Percentiles rank a stretch among this genome's conserved stretches.
phyloP scores from a whole-genome alignment of 805 yeast genomes.

The Lipomyces kockii region DNA sequence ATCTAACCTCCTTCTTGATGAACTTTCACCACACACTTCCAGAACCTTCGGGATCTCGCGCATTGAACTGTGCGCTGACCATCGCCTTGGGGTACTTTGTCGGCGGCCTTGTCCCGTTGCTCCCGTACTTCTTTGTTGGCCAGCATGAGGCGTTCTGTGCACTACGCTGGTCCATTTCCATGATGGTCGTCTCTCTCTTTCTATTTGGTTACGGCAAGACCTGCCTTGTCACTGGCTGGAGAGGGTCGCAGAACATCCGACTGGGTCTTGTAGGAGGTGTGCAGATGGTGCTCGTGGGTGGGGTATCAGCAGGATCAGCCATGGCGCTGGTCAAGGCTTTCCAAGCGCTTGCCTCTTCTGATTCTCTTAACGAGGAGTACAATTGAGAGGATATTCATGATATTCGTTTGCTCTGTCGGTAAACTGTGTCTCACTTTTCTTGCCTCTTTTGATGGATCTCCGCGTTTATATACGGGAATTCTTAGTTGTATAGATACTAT shows the following conservation, averaged over 20 bases:
- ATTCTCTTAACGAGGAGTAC: neutral
- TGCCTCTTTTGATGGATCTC: too few relatives aligned
- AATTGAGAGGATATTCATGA: too few relatives aligned
- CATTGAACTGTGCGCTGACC: conserved; percentile 73
- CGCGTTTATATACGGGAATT: too few relatives aligned
- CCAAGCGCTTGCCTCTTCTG: neutral
- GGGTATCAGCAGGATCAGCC: conserved; percentile 94
- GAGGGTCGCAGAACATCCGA: conserved; percentile 1
- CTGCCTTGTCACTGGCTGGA: conserved; percentile 48
- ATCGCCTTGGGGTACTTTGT: conserved; percentile 79
- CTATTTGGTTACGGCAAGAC: conserved; percentile 86
- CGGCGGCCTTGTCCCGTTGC: conserved; percentile 80
- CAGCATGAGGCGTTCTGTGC: conserved; percentile 7
- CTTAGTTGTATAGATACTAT: too few relatives aligned
- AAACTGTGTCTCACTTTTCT: too few relatives aligned
- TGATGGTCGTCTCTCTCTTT: conserved; percentile 83
- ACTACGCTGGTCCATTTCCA: conserved; percentile 54
- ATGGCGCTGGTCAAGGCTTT: conserved; percentile 70
- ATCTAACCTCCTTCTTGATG: conserved; percentile 68
- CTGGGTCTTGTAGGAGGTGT: conserved; percentile 52
- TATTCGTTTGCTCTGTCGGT: too few relatives aligned
- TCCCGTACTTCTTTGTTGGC: conserved; percentile 81
- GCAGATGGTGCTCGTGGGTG: conserved; percentile 92
- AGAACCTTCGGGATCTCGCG: conserved; percentile 86
- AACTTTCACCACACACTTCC: conserved; percentile 81